Percentiles rank a stretch among this genome's conserved stretches.
phyloP scores from a whole-genome alignment of 345 rosid genomes.

The Populus alba region DNA sequence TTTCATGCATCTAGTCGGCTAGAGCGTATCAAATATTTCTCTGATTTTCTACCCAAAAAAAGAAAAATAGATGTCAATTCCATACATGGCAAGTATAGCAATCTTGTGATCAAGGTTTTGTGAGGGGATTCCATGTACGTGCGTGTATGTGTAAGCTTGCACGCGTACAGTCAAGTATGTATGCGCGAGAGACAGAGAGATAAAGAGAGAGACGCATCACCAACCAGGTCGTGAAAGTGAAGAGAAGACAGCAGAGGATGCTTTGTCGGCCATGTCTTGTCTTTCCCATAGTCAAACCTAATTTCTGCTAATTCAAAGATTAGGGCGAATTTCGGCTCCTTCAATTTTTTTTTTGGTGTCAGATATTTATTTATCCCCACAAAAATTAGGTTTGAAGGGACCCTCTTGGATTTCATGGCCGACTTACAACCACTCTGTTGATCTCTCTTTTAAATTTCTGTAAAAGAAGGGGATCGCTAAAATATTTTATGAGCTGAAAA shows the following conservation, averaged over 20 bases:
- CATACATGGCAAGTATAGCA: background rate
- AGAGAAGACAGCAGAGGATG: background rate
- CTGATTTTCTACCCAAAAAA: too few species aligned
- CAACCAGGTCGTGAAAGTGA: constrained; percentile 4
- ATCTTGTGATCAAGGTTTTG: background rate
- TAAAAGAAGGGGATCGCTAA: background rate
- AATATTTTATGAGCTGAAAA: background rate
- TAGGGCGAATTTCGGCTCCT: background rate
- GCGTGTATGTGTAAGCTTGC: background rate
- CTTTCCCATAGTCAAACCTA: constrained; percentile 8
- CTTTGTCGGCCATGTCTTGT: constrained; percentile 19
- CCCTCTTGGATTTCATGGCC: constrained; percentile 10
- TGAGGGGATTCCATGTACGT: background rate
- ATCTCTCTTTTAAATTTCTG: background rate
- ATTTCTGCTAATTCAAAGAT: constrained; percentile 6
- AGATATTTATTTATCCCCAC: background rate
- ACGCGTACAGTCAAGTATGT: background rate
- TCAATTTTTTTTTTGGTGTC: background rate
- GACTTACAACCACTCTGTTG: background rate
- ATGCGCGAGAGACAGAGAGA: background rate
- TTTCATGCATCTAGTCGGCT: background rate
- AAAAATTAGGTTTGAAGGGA: background rate
- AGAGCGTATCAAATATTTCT: background rate
- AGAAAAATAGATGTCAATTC: background rate
- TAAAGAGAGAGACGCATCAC: constrained; percentile 11